Base-by-base conservation (phyloP, 2,329 filamentous ascomycete genomes). In the Calonectria fujianensis region DNA sequence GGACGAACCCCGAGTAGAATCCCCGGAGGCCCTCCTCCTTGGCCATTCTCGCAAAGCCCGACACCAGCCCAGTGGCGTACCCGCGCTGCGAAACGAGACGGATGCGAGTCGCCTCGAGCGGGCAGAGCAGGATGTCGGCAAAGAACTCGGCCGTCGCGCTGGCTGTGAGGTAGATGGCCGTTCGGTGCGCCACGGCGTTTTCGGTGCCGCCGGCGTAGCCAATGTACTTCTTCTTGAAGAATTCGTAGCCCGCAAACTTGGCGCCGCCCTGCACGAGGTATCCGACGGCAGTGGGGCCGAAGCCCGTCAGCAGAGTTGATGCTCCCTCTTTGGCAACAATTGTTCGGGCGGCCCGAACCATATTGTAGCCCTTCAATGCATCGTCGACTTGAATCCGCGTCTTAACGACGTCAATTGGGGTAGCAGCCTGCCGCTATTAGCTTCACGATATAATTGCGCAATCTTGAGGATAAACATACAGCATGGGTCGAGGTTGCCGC, bases 211-310 rank as follows among this genome's bases (percentile, higher is more conserved):
- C 95, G 75, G 94, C 87, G 73, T 91, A 81, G 85, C 93, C 91
- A 86, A 97, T 96, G 85, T 91, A 93, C 86, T 94, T 92, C 88
- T 96, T 94, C 91, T 97, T 97, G 93, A 97, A 97, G 90, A 95
- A 95, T 88, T 97, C 95, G 88, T 97, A 97, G 82, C 95, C 95
- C 82, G 94, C 94, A 87, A 97, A 97, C 89, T 97, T 97, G 90
- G 94, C 94, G 80, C 95, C 95, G 84, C 95, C 95, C 87, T 97
- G 95, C 73, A 97, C 93, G 87, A 97, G 94, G 88, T 97, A 97
- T 84, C 95, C 95, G 70, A 95, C 94, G 75, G 93, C 93, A 75
- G 95, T 97, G 76, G 95, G 95, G 75, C 95, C 95, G 86, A 95
- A 94, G 83, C 95, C 95, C 24, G 95, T 97, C 83, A 95, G 89